These are phyloP conservation scores for Dalechampia spathulata DNA, from an alignment of 441 rosid species.

Conservation along the genomic window DNA sequence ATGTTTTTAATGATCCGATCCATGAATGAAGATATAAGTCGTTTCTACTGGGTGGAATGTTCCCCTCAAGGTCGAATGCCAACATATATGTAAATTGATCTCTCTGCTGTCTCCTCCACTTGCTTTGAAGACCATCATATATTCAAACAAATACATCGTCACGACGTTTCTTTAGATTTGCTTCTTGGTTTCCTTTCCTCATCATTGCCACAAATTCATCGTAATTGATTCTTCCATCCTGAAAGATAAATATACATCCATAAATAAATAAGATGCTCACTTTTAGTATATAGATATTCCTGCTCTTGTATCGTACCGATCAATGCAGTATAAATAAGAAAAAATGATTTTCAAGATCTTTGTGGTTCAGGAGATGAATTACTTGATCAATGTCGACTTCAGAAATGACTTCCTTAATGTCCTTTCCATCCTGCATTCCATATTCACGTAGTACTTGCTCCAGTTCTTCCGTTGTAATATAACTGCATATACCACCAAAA, in stretches of 20 bases:
- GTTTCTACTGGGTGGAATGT: no score
- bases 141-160: slow-evolving; percentile 19
- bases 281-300: no score
- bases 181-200: slow-evolving; percentile 80
- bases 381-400: slow-evolving; percentile 69
- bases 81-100: not conserved
- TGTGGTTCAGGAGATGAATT: slow-evolving; percentile 7
- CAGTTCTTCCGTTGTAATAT: slow-evolving; percentile 80
- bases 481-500: slow-evolving; percentile 25
- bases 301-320: no score
- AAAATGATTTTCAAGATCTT: no score
- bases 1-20: no score
- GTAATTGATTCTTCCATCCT: slow-evolving; percentile 78
- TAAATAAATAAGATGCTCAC: not conserved
- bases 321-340: no score
- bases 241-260: not conserved
- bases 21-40: no score
- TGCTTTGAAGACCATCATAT: no score
- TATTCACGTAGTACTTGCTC: slow-evolving; percentile 82
- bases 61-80: no score
- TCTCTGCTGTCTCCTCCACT: not conserved
- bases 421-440: slow-evolving; percentile 73
- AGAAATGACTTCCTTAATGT: slow-evolving; percentile 66
- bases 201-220: slow-evolving; percentile 83
- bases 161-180: slow-evolving; percentile 58